Evolutionary conservation across 1,139 yeast genomes (phyloP).

Genomic region (Suhomyces guaymorum): DNA sequence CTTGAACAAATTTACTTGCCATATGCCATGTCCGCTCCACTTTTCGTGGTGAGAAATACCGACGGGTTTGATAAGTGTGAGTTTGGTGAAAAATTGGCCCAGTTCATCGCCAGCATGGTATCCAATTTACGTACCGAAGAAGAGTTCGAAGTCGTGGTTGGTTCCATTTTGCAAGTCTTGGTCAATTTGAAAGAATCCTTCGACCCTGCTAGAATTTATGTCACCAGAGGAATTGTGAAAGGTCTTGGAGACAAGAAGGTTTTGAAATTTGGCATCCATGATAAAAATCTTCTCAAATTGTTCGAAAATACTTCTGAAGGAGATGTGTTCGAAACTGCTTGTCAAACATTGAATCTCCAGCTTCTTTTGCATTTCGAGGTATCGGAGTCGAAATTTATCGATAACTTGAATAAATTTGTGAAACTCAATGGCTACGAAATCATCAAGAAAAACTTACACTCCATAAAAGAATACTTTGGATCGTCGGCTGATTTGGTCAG

Average conservation of each 20-base stretch:
- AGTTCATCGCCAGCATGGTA: slow-evolving; percentile 51
- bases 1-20: slow-evolving; percentile 60
- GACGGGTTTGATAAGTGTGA: slow-evolving; percentile 44
- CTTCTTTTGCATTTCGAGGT: slow-evolving; percentile 38
- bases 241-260: slow-evolving; percentile 42
- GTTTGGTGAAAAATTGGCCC: slow-evolving; percentile 55
- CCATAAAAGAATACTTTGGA: slow-evolving; percentile 22
- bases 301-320: slow-evolving; percentile 64
- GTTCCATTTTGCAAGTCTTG: slow-evolving; percentile 47
- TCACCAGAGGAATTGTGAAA: slow-evolving; percentile 55
- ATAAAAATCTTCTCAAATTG: slow-evolving; percentile 39
- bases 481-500: slow-evolving; percentile 4
- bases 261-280: slow-evolving; percentile 32
- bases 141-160: slow-evolving; percentile 22
- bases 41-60: slow-evolving; percentile 45
- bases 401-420: slow-evolving; percentile 40
- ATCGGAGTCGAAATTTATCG: slow-evolving; percentile 27
- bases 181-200: slow-evolving; percentile 52
- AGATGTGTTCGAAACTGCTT: slow-evolving; percentile 49
- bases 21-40: slow-evolving; percentile 63
- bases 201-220: slow-evolving; percentile 71
- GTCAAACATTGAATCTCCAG: slow-evolving; percentile 53
- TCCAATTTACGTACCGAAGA: slow-evolving; percentile 32
- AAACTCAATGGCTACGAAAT: slow-evolving; percentile 41
- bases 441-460: slow-evolving; percentile 34